Percentiles rank a stretch among this genome's conserved stretches.
Evolutionary conservation across 1,284 basidiomycete species (phyloP).

Genomic region (Rhodotorula sp.): DNA sequence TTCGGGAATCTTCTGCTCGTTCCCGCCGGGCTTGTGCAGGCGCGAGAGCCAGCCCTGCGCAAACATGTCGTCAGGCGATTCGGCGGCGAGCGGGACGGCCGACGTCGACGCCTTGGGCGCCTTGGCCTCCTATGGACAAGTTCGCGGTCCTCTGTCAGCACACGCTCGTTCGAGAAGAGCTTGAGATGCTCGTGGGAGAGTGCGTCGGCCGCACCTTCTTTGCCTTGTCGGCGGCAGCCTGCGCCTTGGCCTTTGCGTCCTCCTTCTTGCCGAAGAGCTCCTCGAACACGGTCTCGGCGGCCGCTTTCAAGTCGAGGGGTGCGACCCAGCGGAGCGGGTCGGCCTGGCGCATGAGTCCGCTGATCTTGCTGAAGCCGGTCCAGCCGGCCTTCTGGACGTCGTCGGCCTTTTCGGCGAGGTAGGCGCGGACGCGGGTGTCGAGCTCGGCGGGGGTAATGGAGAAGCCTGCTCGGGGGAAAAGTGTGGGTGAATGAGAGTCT

Average conservation of each 20-base stretch:
- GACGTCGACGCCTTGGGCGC: slow-evolving; percentile 29
- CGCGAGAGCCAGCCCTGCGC: slow-evolving; percentile 91
- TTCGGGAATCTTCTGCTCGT: slow-evolving; percentile 78
- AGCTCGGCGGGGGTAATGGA: slow-evolving; percentile 73
- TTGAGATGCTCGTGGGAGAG: not conserved
- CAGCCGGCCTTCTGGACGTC: slow-evolving; percentile 61
- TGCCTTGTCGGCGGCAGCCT: too few relatives aligned
- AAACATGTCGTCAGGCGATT: slow-evolving; percentile 70
- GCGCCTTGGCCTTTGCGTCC: slow-evolving; percentile 55
- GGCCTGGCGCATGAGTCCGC: slow-evolving; percentile 68
- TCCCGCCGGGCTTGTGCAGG: slow-evolving; percentile 92
- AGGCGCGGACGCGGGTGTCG: slow-evolving; percentile 62
- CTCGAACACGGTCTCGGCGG: slow-evolving; percentile 75
- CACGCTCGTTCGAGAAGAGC: not conserved
- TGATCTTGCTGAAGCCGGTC: slow-evolving; percentile 69
- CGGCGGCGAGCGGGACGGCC: slow-evolving; percentile 45
- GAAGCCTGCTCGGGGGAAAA: slow-evolving; percentile 63
- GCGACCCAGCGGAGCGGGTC: slow-evolving; percentile 84
- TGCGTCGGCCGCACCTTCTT: slow-evolving; percentile 59
- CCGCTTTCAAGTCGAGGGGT: slow-evolving; percentile 83
- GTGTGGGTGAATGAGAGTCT: not conserved
- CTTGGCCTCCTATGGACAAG: slow-evolving; percentile 17
- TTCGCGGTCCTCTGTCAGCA: not conserved
- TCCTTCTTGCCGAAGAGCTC: slow-evolving; percentile 75
- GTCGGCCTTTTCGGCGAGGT: slow-evolving; percentile 55